Evolutionary conservation across 768 basidiomycete genomes (phyloP).

Genomic region (Suillus spraguei): DNA sequence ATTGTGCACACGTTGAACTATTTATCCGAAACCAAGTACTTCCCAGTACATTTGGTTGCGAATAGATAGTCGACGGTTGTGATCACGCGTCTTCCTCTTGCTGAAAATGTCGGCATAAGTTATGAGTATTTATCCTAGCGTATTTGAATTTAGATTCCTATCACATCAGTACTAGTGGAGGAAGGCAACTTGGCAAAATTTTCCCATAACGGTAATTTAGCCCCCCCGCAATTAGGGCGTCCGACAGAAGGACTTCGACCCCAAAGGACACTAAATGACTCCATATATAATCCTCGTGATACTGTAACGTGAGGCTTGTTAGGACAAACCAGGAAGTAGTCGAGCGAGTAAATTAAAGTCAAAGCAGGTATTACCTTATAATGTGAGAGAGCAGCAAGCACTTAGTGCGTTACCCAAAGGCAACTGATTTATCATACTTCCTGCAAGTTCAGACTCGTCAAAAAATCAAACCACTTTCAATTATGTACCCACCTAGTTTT

Average conservation of each 20-base stretch:
- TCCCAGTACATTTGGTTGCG: conserved; percentile 1
- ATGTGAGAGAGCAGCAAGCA: not conserved
- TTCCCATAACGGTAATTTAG: not conserved
- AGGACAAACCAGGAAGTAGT: not conserved
- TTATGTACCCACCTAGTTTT: not conserved
- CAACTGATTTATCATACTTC: not conserved
- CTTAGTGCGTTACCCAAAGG: not conserved
- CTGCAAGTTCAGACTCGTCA: not conserved
- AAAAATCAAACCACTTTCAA: not conserved
- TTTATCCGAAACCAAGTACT: not conserved
- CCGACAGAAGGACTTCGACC: not conserved
- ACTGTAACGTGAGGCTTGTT: not conserved
- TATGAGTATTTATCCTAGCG: not conserved
- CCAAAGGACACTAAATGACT: not conserved
- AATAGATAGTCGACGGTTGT: not conserved
- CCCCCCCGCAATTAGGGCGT: not conserved
- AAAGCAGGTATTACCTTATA: not conserved
- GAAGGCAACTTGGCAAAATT: not conserved
- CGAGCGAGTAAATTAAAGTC: not conserved
- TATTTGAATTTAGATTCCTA: not conserved
- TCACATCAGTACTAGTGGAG: not conserved
- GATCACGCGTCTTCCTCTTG: not conserved
- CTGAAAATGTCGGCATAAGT: not conserved
- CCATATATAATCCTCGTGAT: not conserved
- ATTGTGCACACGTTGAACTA: not conserved